These are phyloP conservation scores for Skeletonema menzelii DNA, from an alignment of 108 stramenopile genomes.

Conservation along the genomic window DNA sequence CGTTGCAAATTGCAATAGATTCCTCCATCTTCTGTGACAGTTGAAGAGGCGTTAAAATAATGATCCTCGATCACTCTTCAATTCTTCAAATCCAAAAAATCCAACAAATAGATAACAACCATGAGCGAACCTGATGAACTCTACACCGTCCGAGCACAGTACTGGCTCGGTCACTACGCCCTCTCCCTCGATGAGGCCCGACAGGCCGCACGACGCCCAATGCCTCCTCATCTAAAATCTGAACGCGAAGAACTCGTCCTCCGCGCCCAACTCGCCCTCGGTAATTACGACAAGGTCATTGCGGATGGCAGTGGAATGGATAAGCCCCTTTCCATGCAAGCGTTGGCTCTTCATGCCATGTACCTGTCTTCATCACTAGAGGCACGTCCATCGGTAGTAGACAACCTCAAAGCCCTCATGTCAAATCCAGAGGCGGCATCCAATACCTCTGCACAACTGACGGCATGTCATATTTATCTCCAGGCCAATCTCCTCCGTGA, in stretches of 20 bases:
- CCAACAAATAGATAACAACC: constrained; percentile 26
- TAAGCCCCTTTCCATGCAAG: constrained; percentile 57
- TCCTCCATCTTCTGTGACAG: too few relatives aligned
- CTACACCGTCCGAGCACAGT: constrained; percentile 97
- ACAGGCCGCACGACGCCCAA: constrained; percentile 70
- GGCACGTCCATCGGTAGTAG: constrained; percentile 30
- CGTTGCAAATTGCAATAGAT: too few relatives aligned
- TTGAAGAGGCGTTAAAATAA: too few relatives aligned
- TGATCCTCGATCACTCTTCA: background rate
- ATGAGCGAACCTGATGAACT: constrained; percentile 98
- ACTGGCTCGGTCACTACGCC: constrained; percentile 95
- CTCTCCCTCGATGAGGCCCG: constrained; percentile 85
- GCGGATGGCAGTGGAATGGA: constrained; percentile 54
- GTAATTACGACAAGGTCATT: constrained; percentile 84
- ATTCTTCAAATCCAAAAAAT: background rate
- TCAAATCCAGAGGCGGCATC: constrained; percentile 46
- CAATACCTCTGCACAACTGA: constrained; percentile 80
- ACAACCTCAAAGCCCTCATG: constrained; percentile 50
- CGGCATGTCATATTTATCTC: constrained; percentile 88
- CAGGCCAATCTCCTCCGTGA: constrained; percentile 82
- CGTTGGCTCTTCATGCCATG: constrained; percentile 74
- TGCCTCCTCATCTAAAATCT: constrained; percentile 73
- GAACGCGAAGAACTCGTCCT: constrained; percentile 94
- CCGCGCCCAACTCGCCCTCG: constrained; percentile 83
- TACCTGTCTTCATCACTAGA: constrained; percentile 55